Evolutionary conservation across 768 basidiomycete species (phyloP).

Genomic region (Piloderma croceum): DNA sequence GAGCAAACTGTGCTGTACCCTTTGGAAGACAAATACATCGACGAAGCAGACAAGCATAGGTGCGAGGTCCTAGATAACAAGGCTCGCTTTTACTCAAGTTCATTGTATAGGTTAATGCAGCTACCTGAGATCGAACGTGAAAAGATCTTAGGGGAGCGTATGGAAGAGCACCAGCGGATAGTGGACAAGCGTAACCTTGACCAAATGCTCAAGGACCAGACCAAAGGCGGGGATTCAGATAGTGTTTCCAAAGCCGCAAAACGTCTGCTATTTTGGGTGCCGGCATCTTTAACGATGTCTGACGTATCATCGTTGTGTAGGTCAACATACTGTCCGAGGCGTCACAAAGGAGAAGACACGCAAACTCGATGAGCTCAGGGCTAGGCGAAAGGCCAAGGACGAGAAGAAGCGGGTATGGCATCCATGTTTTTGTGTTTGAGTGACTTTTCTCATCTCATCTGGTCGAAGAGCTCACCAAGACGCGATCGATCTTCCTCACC

Average conservation of each 20-base stretch:
- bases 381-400: conserved; percentile 81
- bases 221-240: conserved; percentile 46
- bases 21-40: conserved; percentile 84
- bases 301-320: conserved; percentile 30
- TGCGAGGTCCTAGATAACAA: conserved; percentile 34
- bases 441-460: background rate
- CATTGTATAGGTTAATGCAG: conserved; percentile 54
- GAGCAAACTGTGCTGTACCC: conserved; percentile 75
- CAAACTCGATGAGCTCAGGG: conserved; percentile 82
- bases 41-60: conserved; percentile 79
- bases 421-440: background rate
- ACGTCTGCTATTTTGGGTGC: conserved; percentile 43
- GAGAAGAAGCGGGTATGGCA: conserved; percentile 74
- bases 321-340: conserved; percentile 68
- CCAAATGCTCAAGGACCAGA: conserved; percentile 67
- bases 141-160: conserved; percentile 71
- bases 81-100: conserved; percentile 16
- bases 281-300: conserved; percentile 6
- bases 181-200: conserved; percentile 68
- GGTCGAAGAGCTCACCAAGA: conserved; percentile 46
- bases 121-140: conserved; percentile 90
- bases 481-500: conserved; percentile 74
- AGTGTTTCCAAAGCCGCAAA: conserved; percentile 69
- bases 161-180: conserved; percentile 74
- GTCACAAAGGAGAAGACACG: conserved; percentile 75